A percentile compares a stretch with the other conserved stretches of the same genome.
These are phyloP conservation scores for Phyllosticta citribraziliensis DNA, from an alignment of 2,329 filamentous ascomycete species.

Conservation along the genomic window DNA sequence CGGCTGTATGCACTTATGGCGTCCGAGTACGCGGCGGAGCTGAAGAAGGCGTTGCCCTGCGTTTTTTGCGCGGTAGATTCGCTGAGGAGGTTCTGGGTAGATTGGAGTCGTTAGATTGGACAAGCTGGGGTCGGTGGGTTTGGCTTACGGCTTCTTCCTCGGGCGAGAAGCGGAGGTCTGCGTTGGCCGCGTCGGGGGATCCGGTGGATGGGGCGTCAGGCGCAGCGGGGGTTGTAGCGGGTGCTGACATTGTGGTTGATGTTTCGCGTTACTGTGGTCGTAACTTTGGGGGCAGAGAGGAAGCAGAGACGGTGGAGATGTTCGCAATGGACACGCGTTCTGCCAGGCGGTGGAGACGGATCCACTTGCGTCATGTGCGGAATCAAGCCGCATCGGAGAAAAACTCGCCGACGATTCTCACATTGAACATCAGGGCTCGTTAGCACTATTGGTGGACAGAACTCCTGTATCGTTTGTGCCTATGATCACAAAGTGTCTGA, in stretches of 20 bases:
- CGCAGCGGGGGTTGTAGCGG: background rate
- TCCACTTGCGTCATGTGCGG: slow-evolving; percentile 5
- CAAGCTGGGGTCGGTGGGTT: background rate
- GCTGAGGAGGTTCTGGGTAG: slow-evolving; percentile 50
- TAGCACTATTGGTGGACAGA: too few relatives aligned
- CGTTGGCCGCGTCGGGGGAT: background rate
- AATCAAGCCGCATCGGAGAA: background rate
- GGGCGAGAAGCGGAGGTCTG: slow-evolving; percentile 2
- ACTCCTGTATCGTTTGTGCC: too few relatives aligned
- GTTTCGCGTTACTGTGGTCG: background rate
- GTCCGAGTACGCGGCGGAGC: slow-evolving; percentile 57
- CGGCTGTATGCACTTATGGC: slow-evolving; percentile 77
- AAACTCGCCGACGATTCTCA: background rate
- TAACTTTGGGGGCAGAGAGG: background rate
- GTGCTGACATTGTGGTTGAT: background rate
- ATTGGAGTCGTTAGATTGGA: background rate
- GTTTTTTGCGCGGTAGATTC: slow-evolving; percentile 66
- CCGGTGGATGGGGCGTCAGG: background rate
- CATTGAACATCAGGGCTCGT: background rate
- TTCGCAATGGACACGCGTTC: background rate
- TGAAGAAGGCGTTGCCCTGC: slow-evolving; percentile 72
- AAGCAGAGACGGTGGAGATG: background rate
- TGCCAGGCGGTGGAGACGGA: slow-evolving; percentile 7
- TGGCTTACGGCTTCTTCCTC: slow-evolving; percentile 10
- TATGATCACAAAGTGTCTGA: too few relatives aligned